Evolutionary conservation across 768 basidiomycete genomes (phyloP).

Genomic region (Neoboletus subvelutipes): DNA sequence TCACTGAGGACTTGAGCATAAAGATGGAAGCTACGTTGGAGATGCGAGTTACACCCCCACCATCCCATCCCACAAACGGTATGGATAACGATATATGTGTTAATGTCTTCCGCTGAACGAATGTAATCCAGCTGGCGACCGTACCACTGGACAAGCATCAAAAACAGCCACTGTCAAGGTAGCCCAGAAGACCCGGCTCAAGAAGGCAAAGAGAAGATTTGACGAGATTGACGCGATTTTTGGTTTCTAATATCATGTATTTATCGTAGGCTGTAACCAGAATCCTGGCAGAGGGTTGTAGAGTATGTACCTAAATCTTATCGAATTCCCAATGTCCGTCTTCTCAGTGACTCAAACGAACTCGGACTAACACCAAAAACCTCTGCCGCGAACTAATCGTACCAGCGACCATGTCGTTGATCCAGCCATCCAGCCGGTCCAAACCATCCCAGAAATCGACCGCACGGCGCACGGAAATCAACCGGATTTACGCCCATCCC

Average conservation of each 20-base stretch:
- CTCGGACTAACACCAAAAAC: neutral
- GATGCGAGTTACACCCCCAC: neutral
- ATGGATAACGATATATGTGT: neutral
- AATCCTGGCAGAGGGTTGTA: neutral
- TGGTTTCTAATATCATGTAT: constrained; percentile 18
- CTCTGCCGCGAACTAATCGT: neutral
- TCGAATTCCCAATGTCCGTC: neutral
- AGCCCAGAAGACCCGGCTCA: constrained; percentile 9
- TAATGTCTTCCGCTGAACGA: neutral
- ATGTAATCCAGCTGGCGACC: neutral
- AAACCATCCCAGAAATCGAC: constrained; percentile 48
- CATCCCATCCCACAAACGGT: constrained; percentile 5
- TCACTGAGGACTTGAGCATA: neutral
- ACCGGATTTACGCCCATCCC: constrained; percentile 65
- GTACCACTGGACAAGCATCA: neutral
- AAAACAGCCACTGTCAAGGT: neutral
- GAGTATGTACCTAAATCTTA: neutral
- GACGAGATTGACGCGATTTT: constrained; percentile 31
- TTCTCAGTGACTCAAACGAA: neutral
- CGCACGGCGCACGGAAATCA: constrained; percentile 58
- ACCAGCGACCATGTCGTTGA: constrained; percentile 44
- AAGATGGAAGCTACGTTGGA: neutral
- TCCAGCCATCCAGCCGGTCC: constrained; percentile 40
- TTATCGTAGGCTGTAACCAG: neutral
- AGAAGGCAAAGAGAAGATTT: constrained; percentile 19